Evolutionary conservation across 2,329 filamentous ascomycete genomes (phyloP).

Genomic region (Thermothelomyces thermophilus): DNA sequence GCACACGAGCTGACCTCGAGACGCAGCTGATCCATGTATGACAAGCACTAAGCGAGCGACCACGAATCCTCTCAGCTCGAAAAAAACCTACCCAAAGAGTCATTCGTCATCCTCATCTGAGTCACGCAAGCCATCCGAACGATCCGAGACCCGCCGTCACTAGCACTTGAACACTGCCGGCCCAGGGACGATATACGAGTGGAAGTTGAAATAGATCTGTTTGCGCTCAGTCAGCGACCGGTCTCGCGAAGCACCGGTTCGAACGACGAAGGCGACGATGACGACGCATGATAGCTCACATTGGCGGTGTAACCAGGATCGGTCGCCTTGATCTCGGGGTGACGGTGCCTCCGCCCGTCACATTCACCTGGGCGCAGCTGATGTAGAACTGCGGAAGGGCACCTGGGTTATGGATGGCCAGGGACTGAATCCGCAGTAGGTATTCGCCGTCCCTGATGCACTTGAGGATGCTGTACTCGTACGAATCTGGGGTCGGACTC

Average conservation of each 20-base stretch:
- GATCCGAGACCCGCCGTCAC: not conserved
- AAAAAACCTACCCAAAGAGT: not conserved
- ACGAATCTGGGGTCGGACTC: slow-evolving; percentile 13
- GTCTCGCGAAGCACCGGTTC: not conserved
- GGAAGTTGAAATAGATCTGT: slow-evolving; percentile 30
- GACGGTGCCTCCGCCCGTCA: slow-evolving; percentile 34
- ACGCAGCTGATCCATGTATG: not conserved
- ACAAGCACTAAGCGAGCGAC: too few relatives aligned
- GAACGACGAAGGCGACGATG: not conserved
- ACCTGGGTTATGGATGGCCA: slow-evolving; percentile 36
- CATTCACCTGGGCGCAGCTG: slow-evolving; percentile 30
- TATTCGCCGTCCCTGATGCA: slow-evolving; percentile 32
- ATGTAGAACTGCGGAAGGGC: slow-evolving; percentile 38
- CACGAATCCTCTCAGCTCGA: not conserved
- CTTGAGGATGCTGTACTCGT: slow-evolving; percentile 24
- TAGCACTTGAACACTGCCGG: slow-evolving; percentile 23
- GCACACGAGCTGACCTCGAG: not conserved
- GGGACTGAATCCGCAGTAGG: slow-evolving; percentile 39
- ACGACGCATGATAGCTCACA: slow-evolving; percentile 16
- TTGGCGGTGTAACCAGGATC: slow-evolving; percentile 33
- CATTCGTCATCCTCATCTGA: not conserved
- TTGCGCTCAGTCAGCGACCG: not conserved
- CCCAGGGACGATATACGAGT: slow-evolving; percentile 31
- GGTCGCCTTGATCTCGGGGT: slow-evolving; percentile 29
- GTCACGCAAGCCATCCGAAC: not conserved